Evolutionary conservation across 2,329 filamentous ascomycete genomes (phyloP), one percentile per base, ranked within the genome.

Genomic region (Dactylellina leptospora): DNA sequence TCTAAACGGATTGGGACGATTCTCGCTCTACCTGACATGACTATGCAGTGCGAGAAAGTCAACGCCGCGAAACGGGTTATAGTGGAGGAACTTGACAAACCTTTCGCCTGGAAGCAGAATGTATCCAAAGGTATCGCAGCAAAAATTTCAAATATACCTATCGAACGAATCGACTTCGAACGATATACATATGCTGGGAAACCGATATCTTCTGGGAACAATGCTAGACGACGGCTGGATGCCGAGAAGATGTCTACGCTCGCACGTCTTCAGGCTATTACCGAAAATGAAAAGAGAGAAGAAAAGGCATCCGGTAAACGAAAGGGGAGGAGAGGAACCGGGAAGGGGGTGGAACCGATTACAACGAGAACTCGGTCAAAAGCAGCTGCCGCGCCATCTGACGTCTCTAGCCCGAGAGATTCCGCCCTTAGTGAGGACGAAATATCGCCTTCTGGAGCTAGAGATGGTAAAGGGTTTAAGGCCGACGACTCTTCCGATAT

Each of bases 201-300:
- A 18, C 40, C 51, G 27, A 54, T 48, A 18, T 20, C 58, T 38
- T 50, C 58, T 25, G 51, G 58, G 16, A 71, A 54, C n/a, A 63
- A 38, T 27, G 59, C 45, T 33, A 62, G 58, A n/a, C 66, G 66
- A 11, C 66, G 44, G 38, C 45, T 71, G 58, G 66, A 71, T 71
- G 66, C 53, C 8, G 66, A 71, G 66, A 71, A 71, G 30, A 71
- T 71, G 58, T 71, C 66, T 38, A 71, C 66, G 16, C 66, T 71
- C 36, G 66, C 66, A 20, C 58, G 66, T 23, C 58, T 71, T 47
- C 66, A 71, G 51, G 66, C 66, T 71, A 71, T 71, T 18, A 71
- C 66, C 53, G 66, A 63, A 54, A 63, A 56, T 28, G 66, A 71
- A 42, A 71, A 58, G 53, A 56, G 40, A 47, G 66, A 71, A 20